A percentile compares a stretch with the other conserved stretches of the same genome.
Evolutionary conservation across 31 red algal genomes (phyloP).

Genomic region (Asparagopsis taxiformis): DNA sequence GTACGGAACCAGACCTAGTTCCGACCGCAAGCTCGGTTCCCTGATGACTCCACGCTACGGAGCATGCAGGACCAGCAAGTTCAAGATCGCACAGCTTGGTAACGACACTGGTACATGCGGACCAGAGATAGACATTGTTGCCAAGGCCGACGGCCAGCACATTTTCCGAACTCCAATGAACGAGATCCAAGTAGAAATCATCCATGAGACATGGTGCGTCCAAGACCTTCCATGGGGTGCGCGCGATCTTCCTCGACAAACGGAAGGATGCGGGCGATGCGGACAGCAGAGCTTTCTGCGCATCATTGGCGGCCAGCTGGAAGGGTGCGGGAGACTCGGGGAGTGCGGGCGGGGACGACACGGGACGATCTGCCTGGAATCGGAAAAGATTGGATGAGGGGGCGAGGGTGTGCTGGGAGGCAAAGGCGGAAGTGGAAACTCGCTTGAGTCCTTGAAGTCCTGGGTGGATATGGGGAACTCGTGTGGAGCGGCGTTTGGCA

Average conservation of each 20-base stretch:
- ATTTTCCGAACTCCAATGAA: conserved; percentile 87
- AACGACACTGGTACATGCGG: conserved; percentile 68
- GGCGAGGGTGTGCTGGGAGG: no score
- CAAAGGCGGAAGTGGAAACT: not conserved
- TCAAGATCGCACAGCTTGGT: conserved; percentile 78
- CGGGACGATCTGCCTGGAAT: no score
- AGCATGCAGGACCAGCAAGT: conserved; percentile 45
- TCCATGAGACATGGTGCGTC: conserved; percentile 80
- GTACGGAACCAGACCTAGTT: conserved; percentile 55
- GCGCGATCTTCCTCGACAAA: conserved; percentile 40
- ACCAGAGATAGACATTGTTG: conserved; percentile 82
- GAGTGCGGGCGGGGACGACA: not conserved
- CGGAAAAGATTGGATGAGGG: no score
- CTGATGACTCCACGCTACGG: conserved; percentile 64
- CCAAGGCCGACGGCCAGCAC: conserved; percentile 89
- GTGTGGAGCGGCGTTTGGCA: not conserved
- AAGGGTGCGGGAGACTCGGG: not conserved
- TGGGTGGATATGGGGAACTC: not conserved
- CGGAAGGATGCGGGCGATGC: not conserved
- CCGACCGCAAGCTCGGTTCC: conserved; percentile 84
- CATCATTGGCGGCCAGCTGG: not conserved
- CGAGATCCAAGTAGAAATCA: conserved; percentile 94
- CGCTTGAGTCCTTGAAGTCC: conserved; percentile 12
- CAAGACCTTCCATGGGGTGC: conserved; percentile 71
- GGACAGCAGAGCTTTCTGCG: conserved; percentile 9